These are phyloP conservation scores for Trichosporon sp. DNA, from an alignment of 1,284 basidiomycete species.

Conservation along the genomic window DNA sequence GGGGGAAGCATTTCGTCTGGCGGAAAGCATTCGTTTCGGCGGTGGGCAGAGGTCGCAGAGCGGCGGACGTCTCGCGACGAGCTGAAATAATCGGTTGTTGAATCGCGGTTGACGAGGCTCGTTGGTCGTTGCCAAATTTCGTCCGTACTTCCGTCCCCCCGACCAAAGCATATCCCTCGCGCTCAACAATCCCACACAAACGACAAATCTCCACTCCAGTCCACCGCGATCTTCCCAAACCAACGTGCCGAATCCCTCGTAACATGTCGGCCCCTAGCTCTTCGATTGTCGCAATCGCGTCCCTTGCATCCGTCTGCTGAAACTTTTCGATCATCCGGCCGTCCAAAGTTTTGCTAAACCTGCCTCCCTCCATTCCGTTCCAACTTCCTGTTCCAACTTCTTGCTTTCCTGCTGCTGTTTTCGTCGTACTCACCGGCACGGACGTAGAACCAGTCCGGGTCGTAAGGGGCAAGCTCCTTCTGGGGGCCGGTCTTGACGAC, in stretches of 20 bases:
- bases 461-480: constrained; percentile 98
- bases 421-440: constrained; percentile 67
- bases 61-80: no score
- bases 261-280: no score
- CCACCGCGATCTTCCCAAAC: no score
- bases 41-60: no score
- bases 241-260: no score
- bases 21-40: neutral
- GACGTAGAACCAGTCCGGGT: constrained; percentile 99
- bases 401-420: constrained; percentile 1
- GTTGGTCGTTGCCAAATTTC: neutral
- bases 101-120: neutral
- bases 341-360: neutral
- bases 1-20: no score
- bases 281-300: no score
- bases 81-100: neutral
- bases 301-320: no score
- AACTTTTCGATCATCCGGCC: neutral
- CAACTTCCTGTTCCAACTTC: neutral
- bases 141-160: neutral
- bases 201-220: no score
- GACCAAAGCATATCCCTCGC: neutral
- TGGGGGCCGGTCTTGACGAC: constrained; percentile 96
- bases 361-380: neutral
- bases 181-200: neutral